Conservation (phyloP, 257 asterid species). For the Perilla frutescens region DNA sequence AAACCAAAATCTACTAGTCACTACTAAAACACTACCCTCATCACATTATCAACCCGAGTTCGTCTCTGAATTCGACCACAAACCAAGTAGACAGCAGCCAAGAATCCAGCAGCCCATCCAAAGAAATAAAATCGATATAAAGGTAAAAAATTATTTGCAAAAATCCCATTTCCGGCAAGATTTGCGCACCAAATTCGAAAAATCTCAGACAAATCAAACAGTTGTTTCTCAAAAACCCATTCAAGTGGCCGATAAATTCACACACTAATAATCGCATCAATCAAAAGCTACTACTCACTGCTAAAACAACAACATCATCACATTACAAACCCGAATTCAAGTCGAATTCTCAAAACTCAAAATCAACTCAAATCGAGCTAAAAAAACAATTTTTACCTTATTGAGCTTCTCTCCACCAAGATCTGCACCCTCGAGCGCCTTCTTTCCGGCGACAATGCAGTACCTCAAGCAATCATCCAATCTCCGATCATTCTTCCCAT, state of each 20-base stretch:
- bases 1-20: conserved; percentile 18
- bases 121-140: background rate
- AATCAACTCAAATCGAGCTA: conserved; percentile 25
- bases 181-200: background rate
- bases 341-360: background rate
- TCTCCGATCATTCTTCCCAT: conserved; percentile 64
- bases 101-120: background rate
- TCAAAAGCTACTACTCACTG: conserved; percentile 17
- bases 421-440: conserved; percentile 57
- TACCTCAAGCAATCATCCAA: conserved; percentile 59
- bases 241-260: background rate
- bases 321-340: conserved; percentile 19
- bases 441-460: conserved; percentile 64
- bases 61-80: background rate
- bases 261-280: conserved; percentile 15
- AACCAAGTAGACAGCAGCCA: background rate
- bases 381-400: conserved; percentile 37
- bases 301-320: conserved; percentile 9
- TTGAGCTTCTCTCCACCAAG: conserved; percentile 55
- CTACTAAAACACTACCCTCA: background rate
- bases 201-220: background rate
- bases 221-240: background rate
- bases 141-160: background rate
- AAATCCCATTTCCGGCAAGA: background rate
- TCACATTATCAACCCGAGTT: conserved; percentile 23